Evolutionary conservation across 2,329 filamentous ascomycete species (phyloP), one percentile per base, ranked within the genome.

Genomic region (Sclerotinia trifoliorum): DNA sequence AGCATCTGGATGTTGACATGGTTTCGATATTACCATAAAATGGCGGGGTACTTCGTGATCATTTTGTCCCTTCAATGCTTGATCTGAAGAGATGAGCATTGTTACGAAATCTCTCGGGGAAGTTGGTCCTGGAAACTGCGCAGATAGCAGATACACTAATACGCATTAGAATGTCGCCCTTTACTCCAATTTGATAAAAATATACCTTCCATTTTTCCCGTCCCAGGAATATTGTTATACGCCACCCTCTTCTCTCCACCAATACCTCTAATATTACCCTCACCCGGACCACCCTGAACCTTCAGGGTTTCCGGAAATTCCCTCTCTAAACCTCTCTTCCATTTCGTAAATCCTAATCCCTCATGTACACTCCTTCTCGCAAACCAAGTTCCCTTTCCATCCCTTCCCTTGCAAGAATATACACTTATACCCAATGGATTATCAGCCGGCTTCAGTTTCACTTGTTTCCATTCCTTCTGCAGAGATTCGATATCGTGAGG

Each of bases 301-400:
- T 88, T 88, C 78, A 96, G 80, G 21, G 89, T 92, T 79, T 94
- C 90, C 0, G 85, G 83, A 77, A 97, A 95, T 81, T 98, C 94
- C 29, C 84, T 83, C 77, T 91, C 84, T 75, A 97, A 84, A 3
- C 90, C 93, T 63, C 83, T 83, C 81, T 89, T 90, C 89, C 93
- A 96, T 76, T 87, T 88, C 26, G 86, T 84, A 78, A 96, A 97
- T 0, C 88, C 83, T 26, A 96, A 78, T 0, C 90, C 91, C 73
- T 91, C 88, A 75, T 97, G 93, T 26, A 96, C 83, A 77, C 93
- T 96, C 61, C 90, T 83, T 67, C 94, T 83, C 32, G 92, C 92
- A 79, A 97, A 98, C 94, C 94, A 98, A 10, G 91, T 84, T 2
- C 94, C 94, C 72, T 89, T 89, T 49, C 92, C 88, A 78, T 98